A percentile compares a stretch with the other conserved stretches of the same genome.
Evolutionary conservation across 2,329 filamentous ascomycete species (phyloP).

Genomic region (Colletotrichum abscissum): DNA sequence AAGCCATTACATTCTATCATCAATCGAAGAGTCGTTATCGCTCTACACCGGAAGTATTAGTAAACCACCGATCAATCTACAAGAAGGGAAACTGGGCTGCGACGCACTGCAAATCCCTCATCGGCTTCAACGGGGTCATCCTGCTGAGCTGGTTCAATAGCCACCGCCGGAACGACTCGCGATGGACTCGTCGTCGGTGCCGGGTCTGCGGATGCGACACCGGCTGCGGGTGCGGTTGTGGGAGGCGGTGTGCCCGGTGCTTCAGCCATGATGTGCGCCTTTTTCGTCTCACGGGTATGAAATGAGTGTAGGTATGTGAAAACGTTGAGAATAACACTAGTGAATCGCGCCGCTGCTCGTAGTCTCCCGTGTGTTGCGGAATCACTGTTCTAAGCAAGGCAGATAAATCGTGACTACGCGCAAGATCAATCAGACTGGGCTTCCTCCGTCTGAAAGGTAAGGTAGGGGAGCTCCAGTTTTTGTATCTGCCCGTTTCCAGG

Average conservation of each 20-base stretch:
- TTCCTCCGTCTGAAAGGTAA: not conserved
- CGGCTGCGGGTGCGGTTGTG: not conserved
- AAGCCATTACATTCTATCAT: not conserved
- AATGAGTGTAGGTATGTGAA: not conserved
- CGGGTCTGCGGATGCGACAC: not conserved
- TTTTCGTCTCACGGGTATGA: not conserved
- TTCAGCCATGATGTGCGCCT: not conserved
- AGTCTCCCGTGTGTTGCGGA: too few species aligned
- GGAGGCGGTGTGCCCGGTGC: not conserved
- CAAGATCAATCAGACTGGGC: not conserved
- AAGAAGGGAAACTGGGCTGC: too few species aligned
- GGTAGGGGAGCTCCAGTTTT: not conserved
- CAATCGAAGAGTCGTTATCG: not conserved
- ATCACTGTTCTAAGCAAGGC: too few species aligned
- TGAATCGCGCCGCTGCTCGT: not conserved
- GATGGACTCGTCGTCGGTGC: not conserved
- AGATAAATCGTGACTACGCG: too few species aligned
- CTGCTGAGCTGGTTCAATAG: not conserved
- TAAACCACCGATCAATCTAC: not conserved
- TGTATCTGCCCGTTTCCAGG: not conserved
- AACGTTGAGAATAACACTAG: too few species aligned
- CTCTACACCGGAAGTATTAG: not conserved
- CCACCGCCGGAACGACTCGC: not conserved
- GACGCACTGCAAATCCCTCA: not conserved
- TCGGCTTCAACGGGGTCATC: not conserved